Evolutionary conservation across 1,284 basidiomycete genomes (phyloP).

Genomic region (Neolentinus lepideus): DNA sequence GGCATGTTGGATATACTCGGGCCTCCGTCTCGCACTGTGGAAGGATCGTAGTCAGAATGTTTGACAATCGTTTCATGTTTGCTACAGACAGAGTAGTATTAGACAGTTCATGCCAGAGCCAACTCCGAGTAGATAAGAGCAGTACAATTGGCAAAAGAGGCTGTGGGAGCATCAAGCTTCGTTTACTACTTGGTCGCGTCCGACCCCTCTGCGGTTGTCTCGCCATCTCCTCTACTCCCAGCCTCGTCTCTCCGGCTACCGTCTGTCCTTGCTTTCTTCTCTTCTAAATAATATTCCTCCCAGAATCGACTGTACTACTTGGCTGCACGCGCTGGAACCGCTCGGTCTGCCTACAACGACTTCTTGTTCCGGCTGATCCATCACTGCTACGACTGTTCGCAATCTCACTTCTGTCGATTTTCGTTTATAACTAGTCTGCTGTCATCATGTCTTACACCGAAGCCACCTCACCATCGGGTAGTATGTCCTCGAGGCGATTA

Average conservation of each 20-base stretch:
- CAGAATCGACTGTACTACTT: slow-evolving; percentile 18
- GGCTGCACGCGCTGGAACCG: slow-evolving; percentile 26
- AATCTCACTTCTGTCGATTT: slow-evolving; percentile 9
- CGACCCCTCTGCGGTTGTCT: background rate
- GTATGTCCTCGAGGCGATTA: slow-evolving; percentile 62
- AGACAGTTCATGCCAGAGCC: too few species aligned
- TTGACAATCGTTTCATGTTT: too few species aligned
- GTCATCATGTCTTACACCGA: slow-evolving; percentile 58
- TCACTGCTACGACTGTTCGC: slow-evolving; percentile 9
- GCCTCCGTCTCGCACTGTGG: too few species aligned
- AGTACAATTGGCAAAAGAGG: background rate
- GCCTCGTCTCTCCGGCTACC: slow-evolving; percentile 1
- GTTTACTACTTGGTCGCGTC: background rate
- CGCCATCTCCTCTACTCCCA: slow-evolving; percentile 4
- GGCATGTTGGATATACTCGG: too few species aligned
- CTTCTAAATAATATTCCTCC: slow-evolving; percentile 11
- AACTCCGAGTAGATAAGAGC: background rate
- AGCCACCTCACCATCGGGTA: slow-evolving; percentile 51
- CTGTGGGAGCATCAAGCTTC: background rate
- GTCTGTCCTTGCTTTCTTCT: background rate
- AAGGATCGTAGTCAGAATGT: too few species aligned
- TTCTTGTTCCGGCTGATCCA: background rate
- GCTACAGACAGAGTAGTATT: too few species aligned
- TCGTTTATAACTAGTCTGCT: slow-evolving; percentile 5
- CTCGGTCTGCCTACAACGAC: slow-evolving; percentile 10